Evolutionary conservation across 352 stramenopile genomes (phyloP), one percentile per base, ranked within the genome.

Genomic region (Pythium dissotocum): DNA sequence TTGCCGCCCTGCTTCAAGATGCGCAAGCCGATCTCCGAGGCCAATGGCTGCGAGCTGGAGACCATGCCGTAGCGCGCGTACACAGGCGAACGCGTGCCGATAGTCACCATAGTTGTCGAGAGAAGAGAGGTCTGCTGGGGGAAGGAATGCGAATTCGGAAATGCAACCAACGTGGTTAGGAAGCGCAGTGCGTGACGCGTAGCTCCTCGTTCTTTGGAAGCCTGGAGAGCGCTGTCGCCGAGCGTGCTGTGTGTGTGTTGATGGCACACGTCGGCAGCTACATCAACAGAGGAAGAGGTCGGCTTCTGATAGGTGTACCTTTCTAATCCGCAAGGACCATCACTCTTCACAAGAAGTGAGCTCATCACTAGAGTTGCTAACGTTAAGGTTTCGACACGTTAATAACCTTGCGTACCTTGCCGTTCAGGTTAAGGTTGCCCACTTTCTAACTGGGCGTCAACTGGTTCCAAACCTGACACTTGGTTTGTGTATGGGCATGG

Each of bases 21-120:
- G 59, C 91, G 84, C 40, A 98, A 46, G 1, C 97, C 97, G 59
- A 97, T 96, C 40, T 96, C 87, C n/a, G 82, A 92, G n/a, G 97
- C 95, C 6, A 98, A 72, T 38, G 95, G 93, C 81, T 99, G 97
- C 61, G 91, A 98, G 52, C 91, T 96, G 12, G 96, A 81, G 26
- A 99, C 95, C 82, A 97, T 97, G 59, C 85, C 95, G 70, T 98
- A 79, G 24, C 81, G 84, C 32, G 79, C 95, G 68, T 97, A 89
- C 33, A 99, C 80, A 0, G 93, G 87, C 24, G 92, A 98, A 58
- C 96, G 87, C 63, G 69, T 85, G 32, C 81, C 80, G 49, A 89
- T 85, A 16, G 65, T 75, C 30, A 89, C 77, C 79, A 89, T 84
- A 4, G 14, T 49, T 49, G 42, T 12, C 35, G 24, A 32, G 28